Evolutionary conservation across 306 rosid genomes (phyloP), one percentile per base, ranked within the genome.

Genomic region (Hippophae tibetana): DNA sequence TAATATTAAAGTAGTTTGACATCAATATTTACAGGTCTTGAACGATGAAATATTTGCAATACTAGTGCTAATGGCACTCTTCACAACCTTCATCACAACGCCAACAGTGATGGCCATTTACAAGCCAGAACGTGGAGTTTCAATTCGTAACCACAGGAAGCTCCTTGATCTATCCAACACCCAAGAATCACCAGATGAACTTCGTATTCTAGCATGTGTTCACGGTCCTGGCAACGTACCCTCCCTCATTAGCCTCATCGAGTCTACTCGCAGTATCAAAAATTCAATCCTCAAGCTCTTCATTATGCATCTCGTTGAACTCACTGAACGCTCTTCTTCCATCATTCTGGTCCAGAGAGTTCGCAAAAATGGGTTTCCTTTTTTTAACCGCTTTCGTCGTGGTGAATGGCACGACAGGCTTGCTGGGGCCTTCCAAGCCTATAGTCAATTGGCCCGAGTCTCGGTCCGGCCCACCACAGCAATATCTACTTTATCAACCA

Each of bases 31-130:
- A 13, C 78, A 90, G 96, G 98, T 90, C 31, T 57, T 90, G 2
- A 90, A 85, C 45, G 92, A 83, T 7, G 98, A 90, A 74, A 74
- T 79, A 43, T 87, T 90, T 47, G 84, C 96, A n/a, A 81, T 90
- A 26, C 67, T 90, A 53, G 96, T 90, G 1, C 82, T 90, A 0
- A 90, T 87, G 98, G 98, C 96, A 31, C 73, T 90, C 5, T 81
- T 87, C 65, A 87, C 96, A 0, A 90, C 98, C 60, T 90, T 90
- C 76, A 81, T 90, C 31, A 90, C 96, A 52, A 85, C 95, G 8
- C 96, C 95, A 10, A 9, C 76, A 1, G 95, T 85, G 25, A 83
- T 85, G 89, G 89, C 86, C 25, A 61, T 90, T 6, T 81, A 87
- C 65, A 85, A 79, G 59, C 87, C 95, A 5, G 80, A 89, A 0